Conservation (phyloP, 768 basidiomycete genomes). For the Trametes cingulata region DNA sequence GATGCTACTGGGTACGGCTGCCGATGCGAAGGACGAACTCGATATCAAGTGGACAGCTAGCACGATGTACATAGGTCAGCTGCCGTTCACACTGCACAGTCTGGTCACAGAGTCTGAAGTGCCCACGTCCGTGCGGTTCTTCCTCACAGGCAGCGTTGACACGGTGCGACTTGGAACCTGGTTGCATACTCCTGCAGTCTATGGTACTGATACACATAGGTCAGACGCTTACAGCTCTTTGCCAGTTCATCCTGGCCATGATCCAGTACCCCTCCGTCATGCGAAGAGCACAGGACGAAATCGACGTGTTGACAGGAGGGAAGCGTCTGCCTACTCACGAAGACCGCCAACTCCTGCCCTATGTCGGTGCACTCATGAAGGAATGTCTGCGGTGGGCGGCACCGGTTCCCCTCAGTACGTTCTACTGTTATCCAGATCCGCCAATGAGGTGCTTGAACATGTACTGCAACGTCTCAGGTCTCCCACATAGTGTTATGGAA, state of each 20-base stretch:
- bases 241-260: slow-evolving; percentile 39
- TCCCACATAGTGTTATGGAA: slow-evolving; percentile 29
- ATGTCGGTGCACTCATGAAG: slow-evolving; percentile 31
- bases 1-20: slow-evolving; percentile 11
- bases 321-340: slow-evolving; percentile 30
- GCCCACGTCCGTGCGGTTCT: neutral
- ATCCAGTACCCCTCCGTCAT: slow-evolving; percentile 33
- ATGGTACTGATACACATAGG: neutral
- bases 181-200: neutral
- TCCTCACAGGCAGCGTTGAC: neutral
- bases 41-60: slow-evolving; percentile 1
- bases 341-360: slow-evolving; percentile 31
- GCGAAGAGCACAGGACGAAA: slow-evolving; percentile 30
- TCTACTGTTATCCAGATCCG: too few relatives aligned
- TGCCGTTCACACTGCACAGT: neutral
- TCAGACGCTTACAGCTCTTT: slow-evolving; percentile 19
- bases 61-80: slow-evolving; percentile 1
- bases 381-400: slow-evolving; percentile 33
- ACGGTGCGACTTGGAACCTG: neutral
- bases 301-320: slow-evolving; percentile 31
- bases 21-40: neutral
- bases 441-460: too few relatives aligned
- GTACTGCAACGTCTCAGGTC: neutral
- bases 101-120: neutral
- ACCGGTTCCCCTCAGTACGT: slow-evolving; percentile 30